Evolutionary conservation across 257 asterid species (phyloP).

Genomic region (Solanum chilense): DNA sequence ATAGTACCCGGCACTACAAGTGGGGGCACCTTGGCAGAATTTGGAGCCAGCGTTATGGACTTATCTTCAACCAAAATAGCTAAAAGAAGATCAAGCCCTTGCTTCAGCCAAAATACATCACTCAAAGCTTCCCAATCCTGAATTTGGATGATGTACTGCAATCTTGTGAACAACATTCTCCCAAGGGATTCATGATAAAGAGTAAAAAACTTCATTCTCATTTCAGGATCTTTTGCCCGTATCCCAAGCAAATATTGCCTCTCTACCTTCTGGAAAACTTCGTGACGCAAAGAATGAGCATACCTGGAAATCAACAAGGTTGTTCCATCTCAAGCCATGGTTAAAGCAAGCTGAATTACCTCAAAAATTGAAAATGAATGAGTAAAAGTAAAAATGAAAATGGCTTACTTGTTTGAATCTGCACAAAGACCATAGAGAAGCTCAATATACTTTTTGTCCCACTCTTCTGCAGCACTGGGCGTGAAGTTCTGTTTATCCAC

Average conservation of each 20-base stretch:
- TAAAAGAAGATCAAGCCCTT: slow-evolving; percentile 98
- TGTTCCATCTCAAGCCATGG: slow-evolving; percentile 1
- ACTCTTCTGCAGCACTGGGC: slow-evolving; percentile 56
- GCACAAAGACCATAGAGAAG: slow-evolving; percentile 95
- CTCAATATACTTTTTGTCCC: slow-evolving; percentile 87
- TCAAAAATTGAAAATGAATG: neutral
- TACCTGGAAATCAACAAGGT: slow-evolving; percentile 49
- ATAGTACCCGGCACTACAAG: slow-evolving; percentile 38
- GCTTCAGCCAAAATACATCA: slow-evolving; percentile 98
- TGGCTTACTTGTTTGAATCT: slow-evolving; percentile 68
- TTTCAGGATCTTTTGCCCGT: slow-evolving; percentile 84
- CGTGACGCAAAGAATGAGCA: slow-evolving; percentile 64
- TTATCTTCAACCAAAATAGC: slow-evolving; percentile 91
- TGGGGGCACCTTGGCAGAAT: slow-evolving; percentile 89
- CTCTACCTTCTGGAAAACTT: slow-evolving; percentile 97
- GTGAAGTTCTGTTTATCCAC: slow-evolving; percentile 84
- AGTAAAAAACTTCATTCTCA: slow-evolving; percentile 68
- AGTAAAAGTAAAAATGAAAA: neutral
- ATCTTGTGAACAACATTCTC: slow-evolving; percentile 77
- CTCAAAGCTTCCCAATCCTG: slow-evolving; percentile 99
- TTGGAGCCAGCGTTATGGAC: slow-evolving; percentile 91
- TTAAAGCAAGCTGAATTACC: neutral
- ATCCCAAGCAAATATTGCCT: slow-evolving; percentile 87
- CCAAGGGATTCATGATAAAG: slow-evolving; percentile 89
- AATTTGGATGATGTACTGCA: slow-evolving; percentile 83